Evolutionary conservation across 192 early-diverging fungal species (phyloP).

Genomic region (Anaeromyces robustus): DNA sequence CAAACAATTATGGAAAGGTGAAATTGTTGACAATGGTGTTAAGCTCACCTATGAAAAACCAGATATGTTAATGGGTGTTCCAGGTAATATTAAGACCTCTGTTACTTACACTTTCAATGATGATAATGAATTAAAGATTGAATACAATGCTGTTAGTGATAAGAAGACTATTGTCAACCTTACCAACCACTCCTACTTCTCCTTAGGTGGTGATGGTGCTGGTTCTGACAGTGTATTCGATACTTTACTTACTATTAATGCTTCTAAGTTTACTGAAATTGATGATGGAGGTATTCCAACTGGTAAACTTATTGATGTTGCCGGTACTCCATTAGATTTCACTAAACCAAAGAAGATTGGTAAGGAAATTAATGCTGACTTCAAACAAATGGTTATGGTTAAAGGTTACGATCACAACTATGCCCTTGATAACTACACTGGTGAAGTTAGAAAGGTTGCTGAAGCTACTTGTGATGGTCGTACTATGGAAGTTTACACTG

Average conservation of each 20-base stretch:
- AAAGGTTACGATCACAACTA: slow-evolving; percentile 77
- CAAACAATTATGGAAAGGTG: slow-evolving; percentile 39
- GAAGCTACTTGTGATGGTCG: slow-evolving; percentile 1
- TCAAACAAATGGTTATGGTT: slow-evolving; percentile 29
- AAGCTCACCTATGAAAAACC: slow-evolving; percentile 35
- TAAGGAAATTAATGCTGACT: slow-evolving; percentile 35
- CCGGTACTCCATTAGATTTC: slow-evolving; percentile 31
- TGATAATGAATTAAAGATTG: slow-evolving; percentile 1
- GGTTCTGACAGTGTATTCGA: slow-evolving; percentile 14
- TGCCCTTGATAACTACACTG: slow-evolving; percentile 19
- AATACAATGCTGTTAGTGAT: slow-evolving; percentile 5
- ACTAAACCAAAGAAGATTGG: slow-evolving; percentile 6
- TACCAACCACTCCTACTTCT: slow-evolving; percentile 82
- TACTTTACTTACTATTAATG: slow-evolving; percentile 25
- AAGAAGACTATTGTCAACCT: slow-evolving; percentile 50
- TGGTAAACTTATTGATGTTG: slow-evolving; percentile 31
- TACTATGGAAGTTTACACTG: slow-evolving; percentile 43
- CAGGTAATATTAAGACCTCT: slow-evolving; percentile 39
- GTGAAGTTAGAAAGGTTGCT: not conserved
- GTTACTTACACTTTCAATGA: slow-evolving; percentile 32
- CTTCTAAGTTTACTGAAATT: slow-evolving; percentile 30
- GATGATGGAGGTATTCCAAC: slow-evolving; percentile 52
- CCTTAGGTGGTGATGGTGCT: slow-evolving; percentile 49
- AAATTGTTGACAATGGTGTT: slow-evolving; percentile 23
- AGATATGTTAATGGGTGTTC: slow-evolving; percentile 68